Conservation (phyloP, 2,329 filamentous ascomycete species). For the Aspergillus melleus region DNA sequence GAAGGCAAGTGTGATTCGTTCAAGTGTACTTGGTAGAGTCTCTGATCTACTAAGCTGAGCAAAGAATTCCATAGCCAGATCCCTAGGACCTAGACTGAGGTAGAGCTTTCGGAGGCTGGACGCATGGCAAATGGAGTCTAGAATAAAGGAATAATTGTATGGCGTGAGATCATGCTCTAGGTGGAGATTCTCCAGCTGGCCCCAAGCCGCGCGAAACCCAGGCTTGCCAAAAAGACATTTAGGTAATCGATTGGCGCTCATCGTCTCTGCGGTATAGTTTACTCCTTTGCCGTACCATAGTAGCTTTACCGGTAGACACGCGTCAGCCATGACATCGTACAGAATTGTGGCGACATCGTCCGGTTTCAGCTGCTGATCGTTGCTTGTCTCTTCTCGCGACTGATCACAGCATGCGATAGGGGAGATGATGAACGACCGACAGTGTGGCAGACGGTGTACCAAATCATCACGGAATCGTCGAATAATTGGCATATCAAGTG, state of each 20-base stretch:
- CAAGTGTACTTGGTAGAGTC: not conserved
- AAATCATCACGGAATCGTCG: slow-evolving; percentile 9
- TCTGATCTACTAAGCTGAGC: slow-evolving; percentile 2
- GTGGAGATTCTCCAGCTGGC: slow-evolving; percentile 8
- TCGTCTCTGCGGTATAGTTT: slow-evolving; percentile 9
- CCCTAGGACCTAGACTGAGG: slow-evolving; percentile 7
- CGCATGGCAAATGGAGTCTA: slow-evolving; percentile 9
- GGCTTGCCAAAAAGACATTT: slow-evolving; percentile 8
- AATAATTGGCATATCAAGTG: slow-evolving; percentile 6
- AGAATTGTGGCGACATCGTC: slow-evolving; percentile 12
- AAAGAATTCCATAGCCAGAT: slow-evolving; percentile 13
- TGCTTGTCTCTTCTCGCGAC: not conserved
- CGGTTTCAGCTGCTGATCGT: slow-evolving; percentile 4
- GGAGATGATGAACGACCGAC: slow-evolving; percentile 14
- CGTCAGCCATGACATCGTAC: slow-evolving; percentile 8
- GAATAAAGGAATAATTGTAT: slow-evolving; percentile 11
- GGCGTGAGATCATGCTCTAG: slow-evolving; percentile 13
- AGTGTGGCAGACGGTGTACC: slow-evolving; percentile 1
- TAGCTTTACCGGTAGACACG: slow-evolving; percentile 8
- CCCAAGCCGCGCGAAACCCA: slow-evolving; percentile 8
- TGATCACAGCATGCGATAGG: not conserved
- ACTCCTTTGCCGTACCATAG: slow-evolving; percentile 15
- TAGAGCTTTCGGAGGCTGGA: slow-evolving; percentile 10
- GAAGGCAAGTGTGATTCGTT: slow-evolving; percentile 7
- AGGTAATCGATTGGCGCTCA: slow-evolving; percentile 10